phyloP scores from a whole-genome alignment of 1,284 basidiomycete genomes.

The Cutaneotrichosporon sp. region DNA sequence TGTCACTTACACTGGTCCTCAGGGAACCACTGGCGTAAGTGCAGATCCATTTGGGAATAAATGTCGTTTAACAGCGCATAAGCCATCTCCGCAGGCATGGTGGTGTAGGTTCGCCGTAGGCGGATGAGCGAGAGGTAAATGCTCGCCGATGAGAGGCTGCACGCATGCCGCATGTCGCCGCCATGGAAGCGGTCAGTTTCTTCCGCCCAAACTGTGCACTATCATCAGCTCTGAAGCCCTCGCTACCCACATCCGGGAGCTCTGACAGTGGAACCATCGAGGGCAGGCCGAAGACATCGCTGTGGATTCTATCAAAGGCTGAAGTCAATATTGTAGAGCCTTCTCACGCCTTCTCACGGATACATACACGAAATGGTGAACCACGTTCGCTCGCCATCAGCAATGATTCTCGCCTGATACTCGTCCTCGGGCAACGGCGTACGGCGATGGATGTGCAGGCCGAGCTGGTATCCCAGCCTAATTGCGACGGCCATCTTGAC shows the following conservation, averaged over 20 bases:
- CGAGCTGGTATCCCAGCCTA: conserved; percentile 13
- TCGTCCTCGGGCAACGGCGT: conserved; percentile 5
- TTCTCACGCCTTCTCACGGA: background rate
- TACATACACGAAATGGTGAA: conserved; percentile 6
- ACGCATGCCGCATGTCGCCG: conserved; percentile 12
- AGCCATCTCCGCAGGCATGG: background rate
- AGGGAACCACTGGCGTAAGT: conserved; percentile 13
- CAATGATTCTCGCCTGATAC: background rate
- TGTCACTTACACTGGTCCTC: background rate
- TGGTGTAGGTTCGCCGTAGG: background rate
- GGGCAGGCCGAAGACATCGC: conserved; percentile 11
- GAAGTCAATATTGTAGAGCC: background rate
- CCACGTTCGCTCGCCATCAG: conserved; percentile 13
- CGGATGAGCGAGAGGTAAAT: conserved; percentile 11
- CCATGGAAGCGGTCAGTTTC: conserved; percentile 5
- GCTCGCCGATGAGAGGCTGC: conserved; percentile 10
- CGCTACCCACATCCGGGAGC: conserved; percentile 1
- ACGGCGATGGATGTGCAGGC: conserved; percentile 5
- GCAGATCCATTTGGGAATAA: conserved; percentile 7
- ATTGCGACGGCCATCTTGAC: conserved; percentile 16
- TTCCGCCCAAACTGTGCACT: conserved; percentile 9
- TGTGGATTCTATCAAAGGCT: conserved; percentile 7
- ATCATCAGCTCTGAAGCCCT: background rate
- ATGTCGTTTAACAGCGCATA: conserved; percentile 5
- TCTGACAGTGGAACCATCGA: conserved; percentile 7